Percentiles rank a stretch among this genome's conserved stretches.
Conservation (phyloP, 306 rosid genomes). For the Quillaja saponaria region DNA sequence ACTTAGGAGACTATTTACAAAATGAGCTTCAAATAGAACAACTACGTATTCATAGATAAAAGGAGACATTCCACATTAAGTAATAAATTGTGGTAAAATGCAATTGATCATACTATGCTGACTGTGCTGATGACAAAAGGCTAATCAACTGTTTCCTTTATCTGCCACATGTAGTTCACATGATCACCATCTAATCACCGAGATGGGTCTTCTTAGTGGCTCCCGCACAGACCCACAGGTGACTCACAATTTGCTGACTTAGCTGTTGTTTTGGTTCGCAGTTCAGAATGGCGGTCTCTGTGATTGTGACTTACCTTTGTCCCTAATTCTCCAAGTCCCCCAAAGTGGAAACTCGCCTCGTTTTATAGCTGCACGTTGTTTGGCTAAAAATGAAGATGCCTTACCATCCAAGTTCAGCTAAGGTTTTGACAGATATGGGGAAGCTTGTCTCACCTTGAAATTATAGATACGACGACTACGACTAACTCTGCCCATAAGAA, state of each 20-base stretch:
- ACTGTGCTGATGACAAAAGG: background rate
- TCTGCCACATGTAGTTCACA: constrained; percentile 48
- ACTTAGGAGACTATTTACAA: too few species aligned
- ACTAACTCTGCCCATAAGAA: too few species aligned
- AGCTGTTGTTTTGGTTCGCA: constrained; percentile 46
- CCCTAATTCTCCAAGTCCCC: constrained; percentile 7
- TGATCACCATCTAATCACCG: constrained; percentile 40
- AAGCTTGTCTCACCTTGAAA: constrained; percentile 38
- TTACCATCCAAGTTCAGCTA: constrained; percentile 10
- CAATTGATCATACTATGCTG: too few species aligned
- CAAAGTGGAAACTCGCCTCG: constrained; percentile 38
- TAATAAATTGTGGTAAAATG: too few species aligned
- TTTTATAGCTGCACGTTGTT: constrained; percentile 35
- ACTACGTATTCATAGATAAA: too few species aligned
- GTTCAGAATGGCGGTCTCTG: constrained; percentile 26
- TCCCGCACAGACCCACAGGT: constrained; percentile 24
- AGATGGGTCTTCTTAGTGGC: constrained; percentile 37
- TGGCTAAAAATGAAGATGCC: constrained; percentile 69
- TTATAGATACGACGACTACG: constrained; percentile 18
- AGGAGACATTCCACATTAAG: too few species aligned
- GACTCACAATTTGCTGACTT: constrained; percentile 34
- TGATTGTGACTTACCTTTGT: constrained; percentile 28
- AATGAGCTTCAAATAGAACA: too few species aligned
- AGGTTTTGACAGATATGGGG: constrained; percentile 33
- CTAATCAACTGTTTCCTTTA: constrained; percentile 7